Conservation (phyloP, 805 yeast species). For the Starmerella apis region DNA sequence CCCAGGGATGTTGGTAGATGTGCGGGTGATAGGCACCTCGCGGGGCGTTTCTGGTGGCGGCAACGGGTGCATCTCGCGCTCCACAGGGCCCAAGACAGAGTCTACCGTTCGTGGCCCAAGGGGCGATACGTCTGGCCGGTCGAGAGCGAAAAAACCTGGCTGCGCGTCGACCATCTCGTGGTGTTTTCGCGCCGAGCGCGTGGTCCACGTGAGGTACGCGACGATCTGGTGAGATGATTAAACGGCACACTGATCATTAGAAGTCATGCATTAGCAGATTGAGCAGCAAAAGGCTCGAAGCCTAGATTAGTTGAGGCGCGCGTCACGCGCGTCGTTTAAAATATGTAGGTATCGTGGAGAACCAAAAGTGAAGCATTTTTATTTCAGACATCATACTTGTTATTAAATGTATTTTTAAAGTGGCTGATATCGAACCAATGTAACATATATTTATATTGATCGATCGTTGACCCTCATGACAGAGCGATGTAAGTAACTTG, state of each 20-base stretch:
- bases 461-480: too few species aligned
- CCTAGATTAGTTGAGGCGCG: too few species aligned
- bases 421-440: too few species aligned
- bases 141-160: slow-evolving; percentile 3
- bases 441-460: too few species aligned
- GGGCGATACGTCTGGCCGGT: slow-evolving; percentile 5
- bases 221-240: neutral
- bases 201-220: slow-evolving; percentile 8
- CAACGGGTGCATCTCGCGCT: neutral
- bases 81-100: neutral
- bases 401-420: too few species aligned
- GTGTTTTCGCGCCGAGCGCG: slow-evolving; percentile 10
- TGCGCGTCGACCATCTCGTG: slow-evolving; percentile 10
- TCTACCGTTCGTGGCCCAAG: neutral
- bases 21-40: slow-evolving; percentile 17
- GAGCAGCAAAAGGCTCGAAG: neutral
- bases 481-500: too few species aligned
- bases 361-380: too few species aligned
- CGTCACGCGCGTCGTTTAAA: too few species aligned
- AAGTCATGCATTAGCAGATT: too few species aligned
- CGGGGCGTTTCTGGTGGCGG: slow-evolving; percentile 15
- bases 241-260: slow-evolving; percentile 4
- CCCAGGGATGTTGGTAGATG: slow-evolving; percentile 13
- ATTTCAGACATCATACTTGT: too few species aligned
- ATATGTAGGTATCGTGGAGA: too few species aligned